Percentiles rank a stretch among this genome's conserved stretches.
phyloP scores from a whole-genome alignment of 257 asterid genomes.

The Gardenia jasminoides region DNA sequence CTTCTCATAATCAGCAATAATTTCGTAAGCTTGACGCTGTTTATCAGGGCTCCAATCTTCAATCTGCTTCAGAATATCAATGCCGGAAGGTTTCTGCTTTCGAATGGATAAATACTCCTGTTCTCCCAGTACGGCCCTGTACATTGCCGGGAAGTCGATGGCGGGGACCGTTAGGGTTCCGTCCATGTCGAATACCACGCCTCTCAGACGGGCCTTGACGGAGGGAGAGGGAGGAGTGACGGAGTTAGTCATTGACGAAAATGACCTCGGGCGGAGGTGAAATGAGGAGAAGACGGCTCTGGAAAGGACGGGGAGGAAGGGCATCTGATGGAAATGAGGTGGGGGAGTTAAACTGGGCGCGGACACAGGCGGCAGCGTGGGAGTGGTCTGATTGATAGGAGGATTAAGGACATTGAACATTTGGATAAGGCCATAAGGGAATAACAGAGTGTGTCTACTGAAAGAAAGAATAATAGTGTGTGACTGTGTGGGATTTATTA shows the following conservation, averaged over 20 bases:
- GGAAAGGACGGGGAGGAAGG: conserved; percentile 16
- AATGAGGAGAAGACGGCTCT: conserved; percentile 30
- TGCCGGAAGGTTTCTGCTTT: conserved; percentile 60
- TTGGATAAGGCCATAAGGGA: not conserved
- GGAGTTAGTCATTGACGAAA: conserved; percentile 55
- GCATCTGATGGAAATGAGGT: conserved; percentile 27
- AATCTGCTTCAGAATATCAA: conserved; percentile 85
- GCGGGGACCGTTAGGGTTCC: conserved; percentile 95
- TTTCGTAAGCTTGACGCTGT: conserved; percentile 60
- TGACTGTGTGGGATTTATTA: too few species aligned
- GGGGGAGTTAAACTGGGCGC: not conserved
- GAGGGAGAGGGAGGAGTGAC: conserved; percentile 17
- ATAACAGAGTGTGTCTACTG: not conserved
- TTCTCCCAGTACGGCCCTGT: conserved; percentile 83
- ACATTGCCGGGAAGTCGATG: conserved; percentile 86
- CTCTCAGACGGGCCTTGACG: conserved; percentile 56
- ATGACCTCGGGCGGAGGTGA: conserved; percentile 26
- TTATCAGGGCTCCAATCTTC: conserved; percentile 76
- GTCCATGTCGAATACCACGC: conserved; percentile 97
- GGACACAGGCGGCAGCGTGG: not conserved
- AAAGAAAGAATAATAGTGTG: too few species aligned
- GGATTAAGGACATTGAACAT: not conserved
- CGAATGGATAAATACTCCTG: conserved; percentile 50
- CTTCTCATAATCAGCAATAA: conserved; percentile 77
- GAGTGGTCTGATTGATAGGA: not conserved